A percentile compares a stretch with the other conserved stretches of the same genome.
Conservation (phyloP, 768 basidiomycete species). For the Leccinum barrowsii region DNA sequence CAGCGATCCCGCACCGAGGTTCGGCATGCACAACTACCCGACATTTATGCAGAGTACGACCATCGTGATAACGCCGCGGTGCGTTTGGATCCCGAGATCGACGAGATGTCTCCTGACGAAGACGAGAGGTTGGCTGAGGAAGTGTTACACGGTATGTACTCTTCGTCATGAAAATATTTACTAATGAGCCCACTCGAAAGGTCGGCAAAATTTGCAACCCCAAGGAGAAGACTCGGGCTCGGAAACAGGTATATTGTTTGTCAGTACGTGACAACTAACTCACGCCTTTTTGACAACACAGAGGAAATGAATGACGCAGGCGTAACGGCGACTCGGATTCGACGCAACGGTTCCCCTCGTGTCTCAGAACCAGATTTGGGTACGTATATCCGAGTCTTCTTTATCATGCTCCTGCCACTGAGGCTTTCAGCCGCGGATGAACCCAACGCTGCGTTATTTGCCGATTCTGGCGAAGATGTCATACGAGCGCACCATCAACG, state of each 20-base stretch:
- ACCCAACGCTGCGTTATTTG: background rate
- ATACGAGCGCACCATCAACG: background rate
- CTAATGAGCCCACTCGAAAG: background rate
- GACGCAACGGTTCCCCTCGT: too few relatives aligned
- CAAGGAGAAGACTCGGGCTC: too few relatives aligned
- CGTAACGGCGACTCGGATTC: too few relatives aligned
- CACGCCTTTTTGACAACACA: background rate
- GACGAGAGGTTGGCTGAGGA: background rate
- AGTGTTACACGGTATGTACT: background rate
- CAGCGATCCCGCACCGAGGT: background rate
- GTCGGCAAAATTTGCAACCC: too few relatives aligned
- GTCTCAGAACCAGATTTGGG: too few relatives aligned
- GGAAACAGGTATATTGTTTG: too few relatives aligned
- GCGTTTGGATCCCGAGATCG: background rate
- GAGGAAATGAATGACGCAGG: too few relatives aligned
- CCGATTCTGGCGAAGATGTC: background rate
- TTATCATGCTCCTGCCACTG: too few relatives aligned
- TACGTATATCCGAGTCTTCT: too few relatives aligned
- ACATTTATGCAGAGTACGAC: background rate
- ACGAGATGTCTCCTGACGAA: background rate
- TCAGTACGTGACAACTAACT: too few relatives aligned
- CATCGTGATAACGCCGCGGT: background rate
- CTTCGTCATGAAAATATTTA: background rate
- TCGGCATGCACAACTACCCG: background rate
- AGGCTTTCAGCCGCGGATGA: background rate